Percentiles rank a stretch among this genome's conserved stretches.
These are phyloP conservation scores for Mycena epipterygia DNA, from an alignment of 768 basidiomycete species.

Conservation along the genomic window DNA sequence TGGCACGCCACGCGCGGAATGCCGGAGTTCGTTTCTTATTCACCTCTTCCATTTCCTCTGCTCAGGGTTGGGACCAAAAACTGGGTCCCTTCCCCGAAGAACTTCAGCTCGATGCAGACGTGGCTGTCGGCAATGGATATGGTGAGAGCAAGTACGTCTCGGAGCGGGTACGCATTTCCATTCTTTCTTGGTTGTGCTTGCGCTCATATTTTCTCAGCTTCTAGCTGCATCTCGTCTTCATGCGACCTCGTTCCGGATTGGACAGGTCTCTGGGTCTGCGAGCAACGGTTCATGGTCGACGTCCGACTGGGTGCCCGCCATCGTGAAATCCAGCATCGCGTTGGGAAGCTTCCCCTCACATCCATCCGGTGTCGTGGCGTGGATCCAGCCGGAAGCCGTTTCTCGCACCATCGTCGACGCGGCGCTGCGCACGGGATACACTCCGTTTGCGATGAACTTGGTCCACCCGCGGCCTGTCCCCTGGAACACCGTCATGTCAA, in stretches of 20 bases:
- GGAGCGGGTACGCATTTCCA: constrained; percentile 47
- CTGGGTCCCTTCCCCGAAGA: constrained; percentile 51
- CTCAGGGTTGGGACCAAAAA: constrained; percentile 37
- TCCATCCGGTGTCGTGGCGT: constrained; percentile 43
- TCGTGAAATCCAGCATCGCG: constrained; percentile 41
- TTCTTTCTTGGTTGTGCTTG: neutral
- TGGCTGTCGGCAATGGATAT: constrained; percentile 47
- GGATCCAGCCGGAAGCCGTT: constrained; percentile 54
- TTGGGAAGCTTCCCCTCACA: constrained; percentile 32
- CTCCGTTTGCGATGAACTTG: constrained; percentile 48
- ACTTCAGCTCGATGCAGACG: constrained; percentile 40
- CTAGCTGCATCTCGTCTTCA: constrained; percentile 48
- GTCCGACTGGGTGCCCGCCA: constrained; percentile 48
- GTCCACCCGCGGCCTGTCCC: constrained; percentile 52
- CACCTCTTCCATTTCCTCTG: constrained; percentile 40
- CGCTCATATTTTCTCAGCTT: constrained; percentile 36
- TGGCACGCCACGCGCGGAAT: constrained; percentile 30
- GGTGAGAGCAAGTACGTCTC: constrained; percentile 51
- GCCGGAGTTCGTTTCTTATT: constrained; percentile 39
- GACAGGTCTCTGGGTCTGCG: constrained; percentile 37
- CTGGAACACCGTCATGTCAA: constrained; percentile 45
- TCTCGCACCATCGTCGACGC: constrained; percentile 49
- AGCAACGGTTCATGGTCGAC: constrained; percentile 47
- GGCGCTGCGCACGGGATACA: constrained; percentile 37
- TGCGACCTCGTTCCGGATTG: constrained; percentile 47